Evolutionary conservation across 2,329 filamentous ascomycete genomes (phyloP).

Genomic region (Aaosphaeria arxii): DNA sequence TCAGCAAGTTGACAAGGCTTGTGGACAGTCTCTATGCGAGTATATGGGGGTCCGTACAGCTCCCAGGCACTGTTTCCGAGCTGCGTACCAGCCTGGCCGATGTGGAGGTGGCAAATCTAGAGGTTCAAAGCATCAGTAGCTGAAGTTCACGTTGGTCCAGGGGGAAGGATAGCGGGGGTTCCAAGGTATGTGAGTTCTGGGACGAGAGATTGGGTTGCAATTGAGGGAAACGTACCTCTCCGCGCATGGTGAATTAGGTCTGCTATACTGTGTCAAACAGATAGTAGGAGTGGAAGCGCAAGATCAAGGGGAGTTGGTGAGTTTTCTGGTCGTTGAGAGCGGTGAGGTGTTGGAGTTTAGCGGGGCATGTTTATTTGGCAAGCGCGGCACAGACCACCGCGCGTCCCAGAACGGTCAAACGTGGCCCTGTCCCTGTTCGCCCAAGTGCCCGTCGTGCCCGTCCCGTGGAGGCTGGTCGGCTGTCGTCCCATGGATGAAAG

Average conservation of each 20-base stretch:
- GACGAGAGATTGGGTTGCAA: no score
- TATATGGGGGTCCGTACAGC: constrained; percentile 55
- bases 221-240: constrained; percentile 33
- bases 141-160: not conserved
- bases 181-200: not conserved
- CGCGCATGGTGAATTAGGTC: constrained; percentile 34
- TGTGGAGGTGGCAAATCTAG: constrained; percentile 65
- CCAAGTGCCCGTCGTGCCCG: no score
- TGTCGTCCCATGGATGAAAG: no score
- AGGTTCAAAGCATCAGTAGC: constrained; percentile 5
- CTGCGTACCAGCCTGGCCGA: constrained; percentile 71
- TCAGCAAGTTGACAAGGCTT: constrained; percentile 8
- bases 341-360: constrained; percentile 3
- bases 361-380: constrained; percentile 6
- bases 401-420: not conserved
- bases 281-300: constrained; percentile 15
- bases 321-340: constrained; percentile 3
- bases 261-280: constrained; percentile 34
- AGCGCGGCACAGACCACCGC: constrained; percentile 1
- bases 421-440: no score
- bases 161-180: not conserved
- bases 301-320: constrained; percentile 1
- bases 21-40: constrained; percentile 9
- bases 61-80: constrained; percentile 74
- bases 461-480: no score